Evolutionary conservation across 2,329 filamentous ascomycete species (phyloP), one percentile per base, ranked within the genome.

Genomic region (Colletotrichum ledebouriae): DNA sequence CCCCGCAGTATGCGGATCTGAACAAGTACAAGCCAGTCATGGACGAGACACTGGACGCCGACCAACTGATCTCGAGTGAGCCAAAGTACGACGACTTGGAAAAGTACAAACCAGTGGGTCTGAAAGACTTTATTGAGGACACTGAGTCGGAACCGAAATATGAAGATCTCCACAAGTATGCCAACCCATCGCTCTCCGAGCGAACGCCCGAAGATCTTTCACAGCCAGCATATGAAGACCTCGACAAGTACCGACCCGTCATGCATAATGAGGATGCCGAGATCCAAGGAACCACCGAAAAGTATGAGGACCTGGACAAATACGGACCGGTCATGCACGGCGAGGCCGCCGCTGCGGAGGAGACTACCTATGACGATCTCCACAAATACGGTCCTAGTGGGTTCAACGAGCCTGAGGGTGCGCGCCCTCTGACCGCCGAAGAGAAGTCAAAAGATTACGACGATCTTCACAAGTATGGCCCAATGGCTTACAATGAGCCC

Each of bases 21-120:
- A 71, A 75, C 68, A 76, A 76, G 60, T 83, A 83, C 72, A 75
- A 76, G 20, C 77, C 80, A 1, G 72, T 76, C 20, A 71, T 75
- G 39, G 73, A 78, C 33, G 73, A 77, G n/a, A 60, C 75, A 1
- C 59, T 69, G 1, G 68, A 74, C 12, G 74, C 75, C 57, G 59
- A 67, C 15, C 70, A 73, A 63, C 33, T 37, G 25, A n/a, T 42
- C 25, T 25, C 58, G 37, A 44, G 52, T 13, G 46, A 73, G 12
- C 65, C 74, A 37, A 69, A 77, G 39, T 81, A 84, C 63, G 75
- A 82, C 3, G 83, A 86, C 55, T 73, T 86, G 52, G 71, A 78
- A 63, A 74, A 79, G 44, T 84, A 83, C 66, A 76, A 74, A 1
- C 77, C 80, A 4, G 75, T 78, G 11, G 67, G 63, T 17, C 58